These are phyloP conservation scores for Phytophthora pini DNA, from an alignment of 352 stramenopile species.

Conservation along the genomic window DNA sequence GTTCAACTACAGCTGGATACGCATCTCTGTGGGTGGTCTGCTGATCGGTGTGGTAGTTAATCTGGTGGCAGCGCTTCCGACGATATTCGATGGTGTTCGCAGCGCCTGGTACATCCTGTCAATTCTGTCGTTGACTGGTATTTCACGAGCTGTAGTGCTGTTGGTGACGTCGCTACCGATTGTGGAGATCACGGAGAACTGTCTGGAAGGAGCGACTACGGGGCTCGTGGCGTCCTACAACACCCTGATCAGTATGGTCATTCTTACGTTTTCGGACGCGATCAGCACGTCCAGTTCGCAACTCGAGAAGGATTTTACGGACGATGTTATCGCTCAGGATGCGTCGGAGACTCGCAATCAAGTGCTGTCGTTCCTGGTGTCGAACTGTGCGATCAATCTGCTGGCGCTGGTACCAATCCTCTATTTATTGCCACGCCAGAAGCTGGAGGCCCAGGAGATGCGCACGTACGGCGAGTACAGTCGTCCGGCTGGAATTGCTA, in stretches of 20 bases:
- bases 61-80: slow-evolving; percentile 44
- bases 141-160: slow-evolving; percentile 45
- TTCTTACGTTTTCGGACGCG: slow-evolving; percentile 64
- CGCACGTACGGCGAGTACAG: slow-evolving; percentile 59
- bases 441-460: slow-evolving; percentile 70
- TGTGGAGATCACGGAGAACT: slow-evolving; percentile 78
- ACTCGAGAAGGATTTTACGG: slow-evolving; percentile 48
- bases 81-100: slow-evolving; percentile 58
- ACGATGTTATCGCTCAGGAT: slow-evolving; percentile 40
- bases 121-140: slow-evolving; percentile 49
- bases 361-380: slow-evolving; percentile 51
- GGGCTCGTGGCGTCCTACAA: slow-evolving; percentile 69
- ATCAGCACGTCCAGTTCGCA: slow-evolving; percentile 56
- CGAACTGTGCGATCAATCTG: slow-evolving; percentile 59
- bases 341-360: slow-evolving; percentile 36
- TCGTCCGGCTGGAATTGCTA: slow-evolving; percentile 43
- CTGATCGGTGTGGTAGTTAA: slow-evolving; percentile 45
- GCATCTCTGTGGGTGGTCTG: slow-evolving; percentile 54
- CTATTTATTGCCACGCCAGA: slow-evolving; percentile 74
- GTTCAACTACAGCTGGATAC: slow-evolving; percentile 82
- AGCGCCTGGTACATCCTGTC: slow-evolving; percentile 56
- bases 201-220: slow-evolving; percentile 72
- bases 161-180: slow-evolving; percentile 68
- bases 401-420: slow-evolving; percentile 60
- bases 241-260: slow-evolving; percentile 65